Percentiles rank a stretch among this genome's conserved stretches.
phyloP scores from a whole-genome alignment of 441 rosid species.

The Arabidopsis hybrid region DNA sequence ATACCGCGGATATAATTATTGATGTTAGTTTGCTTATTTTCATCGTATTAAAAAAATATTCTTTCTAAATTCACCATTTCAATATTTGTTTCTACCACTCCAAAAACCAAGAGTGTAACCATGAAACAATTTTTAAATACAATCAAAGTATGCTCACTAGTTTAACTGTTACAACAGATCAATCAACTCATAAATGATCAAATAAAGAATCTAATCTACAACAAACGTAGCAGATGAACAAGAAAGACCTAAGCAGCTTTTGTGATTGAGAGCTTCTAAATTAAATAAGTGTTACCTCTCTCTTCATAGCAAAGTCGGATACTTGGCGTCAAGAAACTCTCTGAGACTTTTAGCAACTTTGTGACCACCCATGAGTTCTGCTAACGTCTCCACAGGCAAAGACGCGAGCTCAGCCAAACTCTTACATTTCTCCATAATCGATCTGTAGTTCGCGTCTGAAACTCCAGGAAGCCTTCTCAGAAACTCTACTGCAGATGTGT shows the following conservation, averaged over 20 bases:
- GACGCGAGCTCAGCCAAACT: constrained; percentile 84
- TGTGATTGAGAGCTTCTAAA: constrained; percentile 9
- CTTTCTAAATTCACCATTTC: not conserved
- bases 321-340: constrained; percentile 94
- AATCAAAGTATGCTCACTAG: constrained; percentile 10
- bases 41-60: not conserved
- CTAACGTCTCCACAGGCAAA: constrained; percentile 70
- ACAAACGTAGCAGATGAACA: constrained; percentile 22
- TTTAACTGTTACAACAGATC: constrained; percentile 22
- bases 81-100: not conserved
- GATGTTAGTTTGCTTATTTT: constrained; percentile 8
- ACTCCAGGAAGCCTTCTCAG: constrained; percentile 96
- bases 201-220: constrained; percentile 29
- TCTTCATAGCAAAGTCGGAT: constrained; percentile 74
- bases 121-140: not conserved
- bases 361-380: constrained; percentile 87
- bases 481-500: constrained; percentile 93
- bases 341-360: constrained; percentile 84
- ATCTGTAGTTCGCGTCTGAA: constrained; percentile 83
- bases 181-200: constrained; percentile 19
- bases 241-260: constrained; percentile 16
- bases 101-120: not conserved
- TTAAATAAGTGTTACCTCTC: constrained; percentile 14
- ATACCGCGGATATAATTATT: not conserved
- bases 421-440: constrained; percentile 87